Percentiles rank a stretch among this genome's conserved stretches.
These are phyloP conservation scores for Hypseocharis bilobata DNA, from an alignment of 441 rosid species.

Conservation along the genomic window DNA sequence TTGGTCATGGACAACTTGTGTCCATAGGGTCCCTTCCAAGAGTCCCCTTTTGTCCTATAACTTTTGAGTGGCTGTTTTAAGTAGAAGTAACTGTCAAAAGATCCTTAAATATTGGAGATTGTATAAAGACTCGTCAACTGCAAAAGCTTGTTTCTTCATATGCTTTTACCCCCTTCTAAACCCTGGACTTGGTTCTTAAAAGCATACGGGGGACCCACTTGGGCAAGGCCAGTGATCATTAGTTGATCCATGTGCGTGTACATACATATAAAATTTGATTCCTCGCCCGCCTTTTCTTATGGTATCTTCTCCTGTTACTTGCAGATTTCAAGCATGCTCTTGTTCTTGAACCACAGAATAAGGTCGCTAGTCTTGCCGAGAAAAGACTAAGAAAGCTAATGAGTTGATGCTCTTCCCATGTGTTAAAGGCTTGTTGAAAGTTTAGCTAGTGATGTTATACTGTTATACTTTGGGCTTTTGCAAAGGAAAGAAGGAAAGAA, in stretches of 20 bases:
- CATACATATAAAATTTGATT: background rate
- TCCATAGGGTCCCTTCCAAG: no score
- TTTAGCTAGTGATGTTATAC: background rate
- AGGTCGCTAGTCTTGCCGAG: slow-evolving; percentile 54
- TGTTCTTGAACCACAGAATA: slow-evolving; percentile 83
- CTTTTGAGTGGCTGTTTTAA: no score
- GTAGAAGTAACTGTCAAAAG: no score
- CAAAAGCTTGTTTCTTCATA: no score
- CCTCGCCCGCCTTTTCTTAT: background rate
- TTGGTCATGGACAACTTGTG: no score
- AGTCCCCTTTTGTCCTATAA: no score
- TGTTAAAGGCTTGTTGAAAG: background rate
- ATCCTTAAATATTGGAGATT: no score
- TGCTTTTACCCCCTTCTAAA: no score
- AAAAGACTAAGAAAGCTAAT: slow-evolving; percentile 54
- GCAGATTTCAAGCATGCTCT: slow-evolving; percentile 83
- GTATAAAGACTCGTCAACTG: no score
- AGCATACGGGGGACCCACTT: no score
- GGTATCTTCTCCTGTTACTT: background rate
- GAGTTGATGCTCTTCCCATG: slow-evolving; percentile 27
- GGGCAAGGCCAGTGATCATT: no score
- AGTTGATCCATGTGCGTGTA: background rate
- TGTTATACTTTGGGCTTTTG: background rate
- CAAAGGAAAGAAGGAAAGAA: background rate
- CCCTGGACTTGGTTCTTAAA: no score